Base-by-base conservation (phyloP, 2,329 filamentous ascomycete species). In the Metarhizium anisopliae region DNA sequence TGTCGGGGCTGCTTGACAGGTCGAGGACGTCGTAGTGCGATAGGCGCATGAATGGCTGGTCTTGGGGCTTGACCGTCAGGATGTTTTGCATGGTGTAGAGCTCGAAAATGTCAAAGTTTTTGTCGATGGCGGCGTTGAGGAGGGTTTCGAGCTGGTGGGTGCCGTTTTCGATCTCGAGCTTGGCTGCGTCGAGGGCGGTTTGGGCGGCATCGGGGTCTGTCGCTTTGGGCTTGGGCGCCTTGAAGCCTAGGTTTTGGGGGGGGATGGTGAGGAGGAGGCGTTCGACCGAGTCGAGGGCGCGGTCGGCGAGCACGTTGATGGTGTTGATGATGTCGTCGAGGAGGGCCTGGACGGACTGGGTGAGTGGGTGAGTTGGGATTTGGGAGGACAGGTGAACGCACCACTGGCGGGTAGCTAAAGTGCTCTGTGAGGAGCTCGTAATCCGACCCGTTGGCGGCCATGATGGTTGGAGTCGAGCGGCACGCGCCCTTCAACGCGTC, bases 291-390 rank as follows among this genome's bases (percentile, higher is more conserved):
- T 90, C 89, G 65, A 96, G 85, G 54, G 90, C 92, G 70, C 87
- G 87, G 72, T 95, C 94, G 66, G 94, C 87, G 65, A 96, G 83
- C 66, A 93, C 89, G 76, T 97, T 99, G 71, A 96, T 85, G 55
- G 87, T 89, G 77, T 97, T 96, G 76, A 97, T 96, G 64, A 97
- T 92, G 74, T 97, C 93, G 82, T 99, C 94, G 67, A 99, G 87
- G 47, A 99, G 83, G 59, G 89, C 89, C 92, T 96, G 35, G 18
- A 13, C 43, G 40, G 49, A 56, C 10, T 30, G 51, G 13, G 16
- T 58, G 40, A 25, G n/a, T 7, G 16, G 13, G 32, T 36, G n/a
- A 8, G 10, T 30, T 57, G 40, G 61, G 47, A 16, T 56, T 54
- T 52, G 50, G 54, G 25, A 58, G 18, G 40, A 43, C 56, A 52